These are phyloP conservation scores for Ceratobasidium papillatum DNA, from an alignment of 1,284 basidiomycete species.

Conservation along the genomic window DNA sequence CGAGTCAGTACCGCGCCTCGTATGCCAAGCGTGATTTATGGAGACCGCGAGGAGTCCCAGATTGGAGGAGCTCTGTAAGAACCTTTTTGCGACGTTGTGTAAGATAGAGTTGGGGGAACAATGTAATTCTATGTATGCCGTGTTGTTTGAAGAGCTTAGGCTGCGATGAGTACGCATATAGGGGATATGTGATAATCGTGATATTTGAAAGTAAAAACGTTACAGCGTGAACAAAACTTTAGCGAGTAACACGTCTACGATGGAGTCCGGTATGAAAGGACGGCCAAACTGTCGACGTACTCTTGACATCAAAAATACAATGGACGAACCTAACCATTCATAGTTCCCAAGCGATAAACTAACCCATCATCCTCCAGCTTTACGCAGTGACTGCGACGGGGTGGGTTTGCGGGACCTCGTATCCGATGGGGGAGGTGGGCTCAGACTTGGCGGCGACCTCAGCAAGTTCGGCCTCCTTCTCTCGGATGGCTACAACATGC, in stretches of 20 bases:
- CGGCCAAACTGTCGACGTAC: constrained; percentile 6
- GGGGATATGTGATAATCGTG: constrained; percentile 1
- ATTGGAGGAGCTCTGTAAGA: constrained; percentile 32
- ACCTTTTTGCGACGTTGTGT: constrained; percentile 2
- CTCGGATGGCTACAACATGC: constrained; percentile 71
- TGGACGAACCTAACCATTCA: background rate
- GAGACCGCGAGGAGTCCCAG: constrained; percentile 14
- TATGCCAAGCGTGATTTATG: constrained; percentile 20
- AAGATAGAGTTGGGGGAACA: constrained; percentile 22
- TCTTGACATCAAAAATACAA: constrained; percentile 38
- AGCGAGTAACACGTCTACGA: constrained; percentile 33
- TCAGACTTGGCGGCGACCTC: constrained; percentile 9
- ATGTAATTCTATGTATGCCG: constrained; percentile 30
- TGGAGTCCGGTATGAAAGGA: background rate
- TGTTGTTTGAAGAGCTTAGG: background rate
- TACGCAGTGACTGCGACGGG: constrained; percentile 21
- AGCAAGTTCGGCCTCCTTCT: constrained; percentile 59
- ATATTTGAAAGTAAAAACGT: constrained; percentile 35
- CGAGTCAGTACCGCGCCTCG: constrained; percentile 18
- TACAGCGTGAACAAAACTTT: constrained; percentile 39
- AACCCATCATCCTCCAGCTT: background rate
- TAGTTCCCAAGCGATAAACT: constrained; percentile 1
- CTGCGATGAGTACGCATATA: background rate
- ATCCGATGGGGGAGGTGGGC: constrained; percentile 6
- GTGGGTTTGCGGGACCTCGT: constrained; percentile 6